Evolutionary conservation across 2,329 filamentous ascomycete genomes (phyloP), one percentile per base, ranked within the genome.

Genomic region (Aspergillus arachidicola): DNA sequence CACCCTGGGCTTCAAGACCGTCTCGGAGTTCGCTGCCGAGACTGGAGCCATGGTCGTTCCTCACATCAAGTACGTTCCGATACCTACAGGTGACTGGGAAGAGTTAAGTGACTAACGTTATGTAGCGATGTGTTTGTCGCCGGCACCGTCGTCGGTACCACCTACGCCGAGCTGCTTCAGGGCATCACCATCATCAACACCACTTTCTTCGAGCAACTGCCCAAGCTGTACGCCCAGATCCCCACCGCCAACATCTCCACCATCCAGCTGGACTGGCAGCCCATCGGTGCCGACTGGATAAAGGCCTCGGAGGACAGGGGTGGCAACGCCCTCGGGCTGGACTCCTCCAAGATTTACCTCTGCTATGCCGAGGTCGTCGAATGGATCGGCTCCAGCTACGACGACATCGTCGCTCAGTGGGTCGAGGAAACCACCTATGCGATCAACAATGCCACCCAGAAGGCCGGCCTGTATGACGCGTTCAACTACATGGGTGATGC

Each of bases 111-210:
- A 54, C 30, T 34, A 16, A 54, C 30, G 0, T n/a, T 5, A 41
- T 5, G 0, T 19, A 73, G 70, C n/a, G 75, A 78, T 61, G 63
- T 78, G 21, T 77, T 78, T 64, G 70, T 79, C 54, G 72, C 75
- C 43, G 75, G 76, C 56, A 77, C 75, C 19, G 73, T 77, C 23
- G 70, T 64, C 38, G 72, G 71, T 38, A 71, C 66, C 10, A 72
- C 57, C 64, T 71, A 70, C 59, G 57, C 61, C 14, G 69, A 81
- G 16, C 74, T 81, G 66, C 69, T 68, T 26, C 71, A 77, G 51
- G 77, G 77, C 9, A 73, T 78, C 46, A 75, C 75, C 60, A 68
- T 75, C 62, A 76, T 81, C 59, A 80, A 82, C 68, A 68, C 74
- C 50, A 73, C 76, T 14, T 75, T 81, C 62, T 72, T 79, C 50